Conservation (phyloP, 345 rosid species). For the Hibiscus tridactylites region DNA sequence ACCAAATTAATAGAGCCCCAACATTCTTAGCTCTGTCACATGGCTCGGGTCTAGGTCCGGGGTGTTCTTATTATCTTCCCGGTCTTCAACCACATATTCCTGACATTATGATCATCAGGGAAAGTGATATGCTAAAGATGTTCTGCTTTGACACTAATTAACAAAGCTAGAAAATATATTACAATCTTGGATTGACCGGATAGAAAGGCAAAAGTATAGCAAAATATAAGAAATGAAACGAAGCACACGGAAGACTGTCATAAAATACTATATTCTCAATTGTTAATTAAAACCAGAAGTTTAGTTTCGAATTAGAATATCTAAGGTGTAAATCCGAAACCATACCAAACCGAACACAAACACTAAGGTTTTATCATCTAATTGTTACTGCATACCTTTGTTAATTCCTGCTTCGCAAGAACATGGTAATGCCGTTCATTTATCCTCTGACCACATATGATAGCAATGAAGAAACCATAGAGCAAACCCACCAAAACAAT, state of each 20-base stretch:
- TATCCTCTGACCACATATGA: constrained; percentile 97
- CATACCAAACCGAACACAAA: neutral
- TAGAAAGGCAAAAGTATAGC: neutral
- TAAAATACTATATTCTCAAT: neutral
- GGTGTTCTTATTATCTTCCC: constrained; percentile 54
- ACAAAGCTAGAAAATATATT: neutral
- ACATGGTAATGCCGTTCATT: constrained; percentile 95
- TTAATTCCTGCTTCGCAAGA: constrained; percentile 97
- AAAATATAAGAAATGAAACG: neutral
- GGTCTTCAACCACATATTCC: constrained; percentile 96
- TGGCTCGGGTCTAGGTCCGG: constrained; percentile 89
- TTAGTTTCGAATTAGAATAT: neutral
- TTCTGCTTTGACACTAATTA: neutral
- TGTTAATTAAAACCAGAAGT: neutral
- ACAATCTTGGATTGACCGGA: neutral
- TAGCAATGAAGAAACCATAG: constrained; percentile 95
- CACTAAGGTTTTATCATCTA: neutral
- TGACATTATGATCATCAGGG: constrained; percentile 20
- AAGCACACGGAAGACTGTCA: neutral
- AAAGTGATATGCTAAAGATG: neutral
- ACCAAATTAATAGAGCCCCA: constrained; percentile 59
- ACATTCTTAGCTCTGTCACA: constrained; percentile 79
- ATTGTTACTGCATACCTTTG: constrained; percentile 48
- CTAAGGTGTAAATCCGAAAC: neutral
- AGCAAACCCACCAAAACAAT: constrained; percentile 95